phyloP scores from a whole-genome alignment of 306 rosid species.

The Datisca glomerata region DNA sequence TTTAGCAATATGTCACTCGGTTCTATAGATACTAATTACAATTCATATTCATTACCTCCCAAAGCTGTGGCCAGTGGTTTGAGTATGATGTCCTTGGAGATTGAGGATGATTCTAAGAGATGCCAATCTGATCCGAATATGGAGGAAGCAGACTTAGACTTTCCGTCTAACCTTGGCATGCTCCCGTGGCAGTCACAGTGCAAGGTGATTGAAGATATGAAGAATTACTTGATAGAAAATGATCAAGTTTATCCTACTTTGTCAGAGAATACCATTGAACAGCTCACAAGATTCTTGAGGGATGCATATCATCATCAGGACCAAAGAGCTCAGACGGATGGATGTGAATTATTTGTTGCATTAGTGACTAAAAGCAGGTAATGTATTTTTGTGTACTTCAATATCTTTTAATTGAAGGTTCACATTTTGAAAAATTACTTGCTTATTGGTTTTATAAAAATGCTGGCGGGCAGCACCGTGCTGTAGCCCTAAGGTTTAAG shows the following conservation, averaged over 20 bases:
- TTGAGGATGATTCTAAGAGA: constrained; percentile 17
- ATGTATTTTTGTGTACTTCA: constrained; percentile 9
- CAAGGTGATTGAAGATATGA: constrained; percentile 55
- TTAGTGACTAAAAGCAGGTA: constrained; percentile 64
- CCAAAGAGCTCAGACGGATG: constrained; percentile 39
- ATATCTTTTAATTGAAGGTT: too few species aligned
- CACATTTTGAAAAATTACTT: too few species aligned
- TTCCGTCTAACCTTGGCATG: constrained; percentile 41
- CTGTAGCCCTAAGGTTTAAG: too few species aligned
- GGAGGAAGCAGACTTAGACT: constrained; percentile 26
- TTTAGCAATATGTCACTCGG: constrained; percentile 57
- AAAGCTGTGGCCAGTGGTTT: constrained; percentile 20
- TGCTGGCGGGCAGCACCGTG: too few species aligned
- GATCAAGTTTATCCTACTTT: constrained; percentile 22
- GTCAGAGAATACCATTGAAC: constrained; percentile 39
- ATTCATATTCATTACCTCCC: constrained; percentile 33
- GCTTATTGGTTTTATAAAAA: too few species aligned
- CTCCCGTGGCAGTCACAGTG: constrained; percentile 70
- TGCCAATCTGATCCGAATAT: constrained; percentile 21
- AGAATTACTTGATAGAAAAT: constrained; percentile 26
- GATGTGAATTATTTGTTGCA: constrained; percentile 43
- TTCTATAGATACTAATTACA: constrained; percentile 43
- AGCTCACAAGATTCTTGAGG: constrained; percentile 51
- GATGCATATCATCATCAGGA: constrained; percentile 47
- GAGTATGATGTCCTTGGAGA: constrained; percentile 22